These are phyloP conservation scores for Aspergillus hortae DNA, from an alignment of 2,329 filamentous ascomycete genomes.

Conservation along the genomic window DNA sequence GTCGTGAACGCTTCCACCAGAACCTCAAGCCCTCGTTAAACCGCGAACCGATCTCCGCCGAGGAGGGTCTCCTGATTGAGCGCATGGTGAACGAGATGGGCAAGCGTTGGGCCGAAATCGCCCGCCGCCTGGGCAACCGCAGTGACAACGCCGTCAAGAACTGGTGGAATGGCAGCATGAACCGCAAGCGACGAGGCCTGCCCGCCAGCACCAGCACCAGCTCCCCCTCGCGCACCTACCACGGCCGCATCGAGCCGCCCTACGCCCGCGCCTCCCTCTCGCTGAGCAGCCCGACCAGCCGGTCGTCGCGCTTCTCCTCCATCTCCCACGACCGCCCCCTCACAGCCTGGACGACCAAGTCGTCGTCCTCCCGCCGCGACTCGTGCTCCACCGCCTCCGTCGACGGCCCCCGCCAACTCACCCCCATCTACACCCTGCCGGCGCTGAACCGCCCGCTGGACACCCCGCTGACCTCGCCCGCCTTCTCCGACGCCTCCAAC, in stretches of 20 bases:
- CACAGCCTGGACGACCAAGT: constrained; percentile 17
- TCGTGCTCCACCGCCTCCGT: constrained; percentile 20
- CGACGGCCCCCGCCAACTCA: constrained; percentile 27
- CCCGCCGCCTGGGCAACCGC: constrained; percentile 72
- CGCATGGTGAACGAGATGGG: constrained; percentile 72
- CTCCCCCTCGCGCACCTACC: constrained; percentile 31
- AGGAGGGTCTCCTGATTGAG: constrained; percentile 72
- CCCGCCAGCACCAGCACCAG: constrained; percentile 28
- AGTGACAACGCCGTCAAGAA: constrained; percentile 97
- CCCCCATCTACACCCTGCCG: constrained; percentile 37
- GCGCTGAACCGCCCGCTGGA: constrained; percentile 44
- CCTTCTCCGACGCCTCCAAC: constrained; percentile 60
- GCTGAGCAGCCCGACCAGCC: constrained; percentile 23
- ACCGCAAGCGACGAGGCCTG: constrained; percentile 62
- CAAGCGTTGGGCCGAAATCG: constrained; percentile 91
- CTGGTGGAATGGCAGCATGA: constrained; percentile 95
- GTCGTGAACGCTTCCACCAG: constrained; percentile 88
- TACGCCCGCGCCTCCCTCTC: constrained; percentile 31
- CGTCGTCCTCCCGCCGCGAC: constrained; percentile 19
- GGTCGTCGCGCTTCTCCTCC: constrained; percentile 26
- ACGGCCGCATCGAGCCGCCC: constrained; percentile 38
- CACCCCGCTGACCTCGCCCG: constrained; percentile 61
- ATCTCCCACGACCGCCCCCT: constrained; percentile 19
- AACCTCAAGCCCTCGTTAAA: constrained; percentile 77
- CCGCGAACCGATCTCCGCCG: constrained; percentile 67